These are phyloP conservation scores for Scutellaria barbata DNA, from an alignment of 257 asterid species.

Conservation along the genomic window DNA sequence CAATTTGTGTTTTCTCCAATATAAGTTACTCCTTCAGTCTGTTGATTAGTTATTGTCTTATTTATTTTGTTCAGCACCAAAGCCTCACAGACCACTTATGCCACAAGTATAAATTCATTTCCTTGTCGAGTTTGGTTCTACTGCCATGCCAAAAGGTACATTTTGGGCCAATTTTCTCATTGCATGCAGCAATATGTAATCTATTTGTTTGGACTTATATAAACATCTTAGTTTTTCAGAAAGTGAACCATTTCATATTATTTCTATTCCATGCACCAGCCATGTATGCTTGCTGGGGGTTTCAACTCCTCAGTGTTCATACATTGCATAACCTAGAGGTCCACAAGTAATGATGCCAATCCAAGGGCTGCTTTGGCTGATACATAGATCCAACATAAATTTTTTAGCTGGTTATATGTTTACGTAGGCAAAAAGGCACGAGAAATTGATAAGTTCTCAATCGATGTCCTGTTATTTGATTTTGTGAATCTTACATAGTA, in stretches of 20 bases:
- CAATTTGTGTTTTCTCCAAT: neutral
- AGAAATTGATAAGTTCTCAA: neutral
- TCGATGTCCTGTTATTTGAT: constrained; percentile 23
- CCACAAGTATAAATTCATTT: constrained; percentile 37
- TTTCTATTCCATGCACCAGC: constrained; percentile 11
- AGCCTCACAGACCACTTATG: constrained; percentile 68
- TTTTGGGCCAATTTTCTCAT: constrained; percentile 31
- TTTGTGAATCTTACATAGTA: constrained; percentile 12
- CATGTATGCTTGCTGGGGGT: constrained; percentile 22
- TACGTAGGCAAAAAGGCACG: neutral
- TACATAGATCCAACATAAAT: neutral
- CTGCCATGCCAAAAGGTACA: constrained; percentile 38
- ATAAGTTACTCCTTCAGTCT: constrained; percentile 11
- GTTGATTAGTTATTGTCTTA: constrained; percentile 25
- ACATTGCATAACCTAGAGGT: neutral
- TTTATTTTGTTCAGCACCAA: constrained; percentile 61
- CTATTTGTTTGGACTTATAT: constrained; percentile 11
- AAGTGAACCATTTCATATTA: constrained; percentile 7
- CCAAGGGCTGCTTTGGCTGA: constrained; percentile 17
- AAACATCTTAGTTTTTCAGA: neutral
- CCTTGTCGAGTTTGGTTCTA: constrained; percentile 26
- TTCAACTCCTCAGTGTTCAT: constrained; percentile 1
- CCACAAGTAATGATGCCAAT: neutral
- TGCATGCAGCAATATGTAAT: constrained; percentile 16
- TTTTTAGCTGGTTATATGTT: neutral